phyloP scores from a whole-genome alignment of 192 early-diverging fungal species.

The Funneliformis geosporum region DNA sequence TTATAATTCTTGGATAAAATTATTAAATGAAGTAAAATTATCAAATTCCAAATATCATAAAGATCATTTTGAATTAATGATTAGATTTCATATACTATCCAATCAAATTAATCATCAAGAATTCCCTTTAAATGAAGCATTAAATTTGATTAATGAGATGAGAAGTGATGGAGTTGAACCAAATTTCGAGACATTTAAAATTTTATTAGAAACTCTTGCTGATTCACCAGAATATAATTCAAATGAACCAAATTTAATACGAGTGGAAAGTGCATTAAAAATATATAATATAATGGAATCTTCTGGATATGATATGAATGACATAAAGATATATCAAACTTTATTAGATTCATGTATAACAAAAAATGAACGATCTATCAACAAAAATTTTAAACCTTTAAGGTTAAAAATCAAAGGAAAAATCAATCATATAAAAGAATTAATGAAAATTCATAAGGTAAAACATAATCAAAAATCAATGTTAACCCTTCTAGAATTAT shows the following conservation, averaged over 20 bases:
- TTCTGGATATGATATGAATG: constrained; percentile 1
- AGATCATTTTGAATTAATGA: constrained; percentile 4
- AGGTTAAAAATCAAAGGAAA: neutral
- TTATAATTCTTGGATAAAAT: constrained; percentile 9
- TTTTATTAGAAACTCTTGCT: constrained; percentile 8
- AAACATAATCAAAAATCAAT: constrained; percentile 9
- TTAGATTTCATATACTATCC: constrained; percentile 13
- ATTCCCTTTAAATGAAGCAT: constrained; percentile 10
- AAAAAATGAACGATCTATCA: neutral
- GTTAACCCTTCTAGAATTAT: constrained; percentile 4
- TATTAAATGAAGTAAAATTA: neutral
- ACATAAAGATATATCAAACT: neutral
- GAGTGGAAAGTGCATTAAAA: neutral
- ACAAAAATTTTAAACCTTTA: neutral
- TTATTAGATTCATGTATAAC: constrained; percentile 20
- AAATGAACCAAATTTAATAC: neutral
- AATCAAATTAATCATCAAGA: constrained; percentile 9
- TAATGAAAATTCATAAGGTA: constrained; percentile 3
- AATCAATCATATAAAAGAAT: neutral
- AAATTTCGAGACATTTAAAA: constrained; percentile 1
- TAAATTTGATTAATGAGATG: neutral
- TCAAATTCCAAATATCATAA: neutral
- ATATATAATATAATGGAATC: constrained; percentile 13
- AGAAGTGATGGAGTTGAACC: constrained; percentile 4
- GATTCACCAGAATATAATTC: neutral